Evolutionary conservation across 371 early-diverging fungal species (phyloP), one percentile per base, ranked within the genome.

Genomic region (Conidiobolus incongruus): DNA sequence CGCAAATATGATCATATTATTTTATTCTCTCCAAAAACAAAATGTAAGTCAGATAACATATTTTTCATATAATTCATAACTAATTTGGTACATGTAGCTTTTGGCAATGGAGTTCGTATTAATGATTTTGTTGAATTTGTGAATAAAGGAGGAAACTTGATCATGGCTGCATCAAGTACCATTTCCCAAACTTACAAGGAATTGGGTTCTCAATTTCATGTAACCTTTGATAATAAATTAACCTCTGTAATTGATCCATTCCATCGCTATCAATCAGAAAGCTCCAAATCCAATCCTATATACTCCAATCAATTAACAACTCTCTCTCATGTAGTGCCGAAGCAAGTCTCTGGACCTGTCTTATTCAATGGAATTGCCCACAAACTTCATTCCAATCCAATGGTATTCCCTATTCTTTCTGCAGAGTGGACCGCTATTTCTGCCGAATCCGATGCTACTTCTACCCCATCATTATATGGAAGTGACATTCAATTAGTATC

Each of bases 71-170:
- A 15, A 21, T 15, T 17, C 13, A 33, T 45, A 24, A 29, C 34
- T 48, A 15, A 22, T 26, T 28, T 3, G 22, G n/a, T 38, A 31
- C 10, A 35, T 8, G 31, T 56, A 52, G 62, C 45, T 16, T 61
- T 70, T 40, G 68, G 69, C 36, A 49, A 53, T 20, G 50, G 51
- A 1, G 45, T 80, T 36, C 60, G 47, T 38, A 67, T 65, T 29
- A 52, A 58, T n/a, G 46, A 65, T 29, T 58, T 96, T 12, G 59
- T 87, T 39, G 69, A 84, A 35, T 96, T 82, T 57, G 73, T 91
- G 24, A 75, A 86, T 38, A 62, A 67, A 21, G 94, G 93, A 28
- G 96, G 94, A n/a, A 94, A 92, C 54, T 55, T 92, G 31, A 46
- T 96, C 7, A 48, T 87, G 15, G 81, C 79, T 1, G 70, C 68